These are phyloP conservation scores for Saraca asoca DNA, from an alignment of 331 rosid species.

Conservation along the genomic window DNA sequence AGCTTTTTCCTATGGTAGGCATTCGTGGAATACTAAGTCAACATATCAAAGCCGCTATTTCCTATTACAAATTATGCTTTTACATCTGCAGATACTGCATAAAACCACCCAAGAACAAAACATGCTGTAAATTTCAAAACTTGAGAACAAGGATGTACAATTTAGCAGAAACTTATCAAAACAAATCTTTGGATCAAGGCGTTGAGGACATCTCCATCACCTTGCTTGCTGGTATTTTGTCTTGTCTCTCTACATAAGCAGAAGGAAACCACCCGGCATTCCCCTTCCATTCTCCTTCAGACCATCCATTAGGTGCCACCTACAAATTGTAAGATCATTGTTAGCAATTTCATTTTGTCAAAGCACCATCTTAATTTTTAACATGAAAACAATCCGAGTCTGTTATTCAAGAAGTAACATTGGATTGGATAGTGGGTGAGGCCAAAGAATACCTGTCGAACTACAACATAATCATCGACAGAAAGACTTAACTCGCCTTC, in stretches of 20 bases:
- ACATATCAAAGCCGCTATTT: too few species aligned
- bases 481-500: conserved; percentile 80
- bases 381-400: too few species aligned
- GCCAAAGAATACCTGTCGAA: conserved; percentile 68
- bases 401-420: too few species aligned
- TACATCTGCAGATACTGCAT: conserved; percentile 31
- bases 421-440: too few species aligned
- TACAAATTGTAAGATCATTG: conserved; percentile 24
- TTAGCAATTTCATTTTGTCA: neutral
- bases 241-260: conserved; percentile 77
- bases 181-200: conserved; percentile 18
- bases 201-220: conserved; percentile 36
- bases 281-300: conserved; percentile 82
- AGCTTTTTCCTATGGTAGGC: neutral
- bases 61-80: conserved; percentile 28
- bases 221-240: conserved; percentile 54
- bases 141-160: conserved; percentile 42
- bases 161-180: conserved; percentile 27
- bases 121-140: conserved; percentile 1
- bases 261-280: conserved; percentile 96
- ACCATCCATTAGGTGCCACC: conserved; percentile 87
- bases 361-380: too few species aligned
- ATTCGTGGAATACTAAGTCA: too few species aligned
- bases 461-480: conserved; percentile 72
- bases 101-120: too few species aligned